Base-by-base conservation (phyloP, 2,329 filamentous ascomycete species). In the Phoma sp. region DNA sequence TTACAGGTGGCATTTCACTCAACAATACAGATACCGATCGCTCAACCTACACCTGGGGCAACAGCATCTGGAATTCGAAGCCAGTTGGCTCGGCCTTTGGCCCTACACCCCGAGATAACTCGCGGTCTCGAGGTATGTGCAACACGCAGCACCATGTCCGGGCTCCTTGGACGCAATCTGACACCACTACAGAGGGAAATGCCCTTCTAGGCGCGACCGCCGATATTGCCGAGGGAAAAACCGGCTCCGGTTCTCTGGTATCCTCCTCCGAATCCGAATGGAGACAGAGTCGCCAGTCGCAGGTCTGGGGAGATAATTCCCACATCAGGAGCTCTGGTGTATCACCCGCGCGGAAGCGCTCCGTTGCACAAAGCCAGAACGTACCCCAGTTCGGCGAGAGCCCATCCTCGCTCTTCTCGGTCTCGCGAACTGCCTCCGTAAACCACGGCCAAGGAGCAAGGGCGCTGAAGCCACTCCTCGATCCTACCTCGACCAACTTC, bases 231-330 rank as follows among this genome's bases (percentile, higher is more conserved):
- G 82, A 84, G 62, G 81, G 78, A 50, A 85, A 88, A 67, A 87
- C 85, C 3, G 89, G 89, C 43, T 91, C 89, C 6, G 83, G 86
- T 57, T 89, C 88, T 55, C 79, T 92, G 35, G 81, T 90, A 56
- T 82, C 85, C 39, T 85, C 86, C 37, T 90, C 89, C 9, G 88
- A 91, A 67, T 84, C 85, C 17, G 88, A 90, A 41, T 90, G 88
- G 86, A 76, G 74, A 46, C 78, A 79, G 40, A 76, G 80, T 46
- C 80, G 77, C 60, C 77, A 81, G 33, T 82, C 84, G 15, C 43
- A 51, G 22, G 47, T 46, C 7, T 92, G 89, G 89, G 83, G 82
- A 60, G 83, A 85, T 40, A 62, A 53, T 12, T 53, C 59, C n/a
- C 71, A 75, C 40, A 66, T 60, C 24, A 70, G 73, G 43, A 73